Evolutionary conservation across 1,139 yeast species (phyloP).

Genomic region (Kodamaea suecica): DNA sequence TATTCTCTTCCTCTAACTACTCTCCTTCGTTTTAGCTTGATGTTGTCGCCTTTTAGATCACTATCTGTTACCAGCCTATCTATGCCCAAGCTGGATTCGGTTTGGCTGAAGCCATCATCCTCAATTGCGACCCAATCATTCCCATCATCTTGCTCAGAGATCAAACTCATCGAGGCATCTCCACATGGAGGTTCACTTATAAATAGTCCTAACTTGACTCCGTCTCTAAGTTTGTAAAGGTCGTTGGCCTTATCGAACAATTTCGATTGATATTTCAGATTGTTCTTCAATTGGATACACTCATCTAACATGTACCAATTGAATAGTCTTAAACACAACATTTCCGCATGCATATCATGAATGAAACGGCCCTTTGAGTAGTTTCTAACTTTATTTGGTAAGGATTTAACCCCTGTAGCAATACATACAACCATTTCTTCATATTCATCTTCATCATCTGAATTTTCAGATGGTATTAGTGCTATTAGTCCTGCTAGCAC

Average conservation of each 20-base stretch:
- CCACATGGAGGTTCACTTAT: constrained; percentile 91
- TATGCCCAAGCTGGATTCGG: no score
- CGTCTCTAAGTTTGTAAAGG: constrained; percentile 28
- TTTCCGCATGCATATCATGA: constrained; percentile 91
- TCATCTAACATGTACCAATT: constrained; percentile 45
- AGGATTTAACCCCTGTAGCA: constrained; percentile 81
- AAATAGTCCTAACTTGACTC: constrained; percentile 53
- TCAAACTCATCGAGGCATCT: constrained; percentile 64
- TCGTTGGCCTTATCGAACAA: constrained; percentile 20
- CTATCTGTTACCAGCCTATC: neutral
- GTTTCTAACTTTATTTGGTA: constrained; percentile 49
- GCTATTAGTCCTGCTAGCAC: constrained; percentile 75
- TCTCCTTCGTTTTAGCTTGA: constrained; percentile 2
- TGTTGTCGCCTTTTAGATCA: neutral
- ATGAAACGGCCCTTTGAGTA: constrained; percentile 57
- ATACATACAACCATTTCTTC: constrained; percentile 42
- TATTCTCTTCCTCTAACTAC: constrained; percentile 61
- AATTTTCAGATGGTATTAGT: constrained; percentile 21
- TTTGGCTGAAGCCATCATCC: no score
- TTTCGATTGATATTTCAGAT: constrained; percentile 5
- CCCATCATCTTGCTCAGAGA: constrained; percentile 14
- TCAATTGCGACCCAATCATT: constrained; percentile 10
- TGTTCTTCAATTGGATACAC: constrained; percentile 12
- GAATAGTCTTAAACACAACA: constrained; percentile 66
- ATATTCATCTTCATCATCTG: neutral